Evolutionary conservation across 1,139 yeast species (phyloP).

Genomic region (Wickerhamiella pararugosa): DNA sequence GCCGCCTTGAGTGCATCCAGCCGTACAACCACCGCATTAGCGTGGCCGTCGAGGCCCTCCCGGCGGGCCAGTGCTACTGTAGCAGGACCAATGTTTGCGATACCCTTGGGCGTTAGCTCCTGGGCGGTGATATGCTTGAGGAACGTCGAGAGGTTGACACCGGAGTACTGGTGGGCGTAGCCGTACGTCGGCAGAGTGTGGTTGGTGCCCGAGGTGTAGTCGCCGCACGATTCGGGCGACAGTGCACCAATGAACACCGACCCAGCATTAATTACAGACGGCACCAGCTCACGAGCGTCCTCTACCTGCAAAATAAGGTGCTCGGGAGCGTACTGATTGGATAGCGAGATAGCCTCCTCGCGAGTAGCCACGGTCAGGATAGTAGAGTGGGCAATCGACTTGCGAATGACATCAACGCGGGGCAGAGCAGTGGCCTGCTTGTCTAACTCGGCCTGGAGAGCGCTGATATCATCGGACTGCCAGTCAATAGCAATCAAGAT

Average conservation of each 20-base stretch:
- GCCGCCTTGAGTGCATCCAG: slow-evolving; percentile 30
- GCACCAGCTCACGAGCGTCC: slow-evolving; percentile 57
- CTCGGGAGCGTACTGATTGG: slow-evolving; percentile 92
- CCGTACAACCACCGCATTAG: slow-evolving; percentile 89
- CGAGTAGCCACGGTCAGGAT: slow-evolving; percentile 51
- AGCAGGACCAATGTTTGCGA: slow-evolving; percentile 78
- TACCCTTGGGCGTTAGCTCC: slow-evolving; percentile 72
- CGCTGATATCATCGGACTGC: slow-evolving; percentile 40
- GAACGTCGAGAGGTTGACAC: slow-evolving; percentile 91
- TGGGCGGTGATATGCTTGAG: slow-evolving; percentile 92
- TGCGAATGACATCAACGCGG: slow-evolving; percentile 81
- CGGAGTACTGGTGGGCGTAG: slow-evolving; percentile 92
- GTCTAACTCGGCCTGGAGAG: slow-evolving; percentile 68
- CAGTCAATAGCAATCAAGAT: slow-evolving; percentile 73
- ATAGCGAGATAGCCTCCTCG: slow-evolving; percentile 67
- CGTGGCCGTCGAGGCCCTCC: slow-evolving; percentile 93
- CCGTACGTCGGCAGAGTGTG: slow-evolving; percentile 98
- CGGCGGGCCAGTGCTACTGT: slow-evolving; percentile 95
- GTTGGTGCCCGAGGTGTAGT: slow-evolving; percentile 93
- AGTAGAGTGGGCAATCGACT: slow-evolving; percentile 83
- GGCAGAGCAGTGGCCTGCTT: slow-evolving; percentile 78
- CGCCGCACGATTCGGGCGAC: slow-evolving; percentile 97
- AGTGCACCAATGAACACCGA: slow-evolving; percentile 91
- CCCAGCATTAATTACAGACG: slow-evolving; percentile 79
- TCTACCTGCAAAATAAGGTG: slow-evolving; percentile 85